Evolutionary conservation across 202 grass and related monocot genomes (phyloP), one percentile per base, ranked within the genome.

Genomic region (Musa balbisiana): DNA sequence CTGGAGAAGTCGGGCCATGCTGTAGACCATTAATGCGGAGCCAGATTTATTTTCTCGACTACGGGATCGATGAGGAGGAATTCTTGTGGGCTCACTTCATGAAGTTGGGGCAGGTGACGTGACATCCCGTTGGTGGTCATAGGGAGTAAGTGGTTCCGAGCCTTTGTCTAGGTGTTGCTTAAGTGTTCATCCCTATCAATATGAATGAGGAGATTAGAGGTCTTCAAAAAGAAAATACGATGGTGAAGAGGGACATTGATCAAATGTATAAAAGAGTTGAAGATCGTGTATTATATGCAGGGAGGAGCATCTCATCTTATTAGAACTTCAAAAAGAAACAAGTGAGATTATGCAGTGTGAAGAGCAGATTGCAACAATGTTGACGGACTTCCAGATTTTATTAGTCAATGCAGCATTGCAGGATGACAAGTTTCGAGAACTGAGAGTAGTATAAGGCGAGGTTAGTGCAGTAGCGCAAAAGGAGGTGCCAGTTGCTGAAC

Each of bases 341-440:
- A 79, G 78, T 43, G 85, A 94, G 67, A 26, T 90, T 72, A 76
- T 85, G 50, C 82, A 85, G 62, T 72, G 73, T 72, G 82, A 89
- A 84, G 81, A 72, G 54, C 75, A 87, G 73, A 83, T 83, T 87
- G 54, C 64, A 75, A 75, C 69, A 69, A 71, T 93, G 73, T 59
- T 88, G 66, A 85, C 55, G 83, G 88, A 87, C 29, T 75, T 68
- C 62, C 49, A 88, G 64, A 81, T 59, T 53, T 86, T 81, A 86
- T 74, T 70, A 52, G 84, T 91, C 54, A 84, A 75, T 85, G 81
- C 79, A 78, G 75, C 80, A 52, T 50, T 88, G 22, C 87, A 84
- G 62, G 71, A 92, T 79, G 94, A 94, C 74, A 91, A 89, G 60
- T 77, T 88, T 73, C 56, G 83, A 20, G 27, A 91, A 29, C 68